phyloP scores from a whole-genome alignment of 495 filamentous ascomycete genomes.

The Achaetomiella virescens region DNA sequence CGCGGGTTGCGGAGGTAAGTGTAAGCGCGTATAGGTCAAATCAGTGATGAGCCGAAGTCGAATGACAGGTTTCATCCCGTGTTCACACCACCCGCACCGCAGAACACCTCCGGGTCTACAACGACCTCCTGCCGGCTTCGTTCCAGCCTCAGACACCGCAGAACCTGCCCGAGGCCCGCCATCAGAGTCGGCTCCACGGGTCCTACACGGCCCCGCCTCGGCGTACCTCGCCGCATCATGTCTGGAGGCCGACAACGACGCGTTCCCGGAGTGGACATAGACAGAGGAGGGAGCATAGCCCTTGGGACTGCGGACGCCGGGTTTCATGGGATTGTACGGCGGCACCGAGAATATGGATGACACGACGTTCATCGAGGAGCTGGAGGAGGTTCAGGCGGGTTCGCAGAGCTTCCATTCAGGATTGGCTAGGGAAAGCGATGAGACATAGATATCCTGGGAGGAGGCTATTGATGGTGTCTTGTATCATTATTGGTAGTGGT shows the following conservation, averaged over 20 bases:
- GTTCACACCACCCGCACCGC: background rate
- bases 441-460: too few species aligned
- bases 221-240: conserved; percentile 14
- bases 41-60: too few species aligned
- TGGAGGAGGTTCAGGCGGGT: conserved; percentile 19
- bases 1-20: background rate
- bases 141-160: conserved; percentile 52
- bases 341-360: conserved; percentile 44
- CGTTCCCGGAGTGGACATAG: conserved; percentile 9
- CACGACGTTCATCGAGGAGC: conserved; percentile 29
- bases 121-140: conserved; percentile 44
- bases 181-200: conserved; percentile 41
- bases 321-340: conserved; percentile 40
- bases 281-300: conserved; percentile 23
- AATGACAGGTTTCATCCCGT: background rate
- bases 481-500: too few species aligned
- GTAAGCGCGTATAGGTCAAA: background rate
- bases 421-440: too few species aligned
- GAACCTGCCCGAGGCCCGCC: conserved; percentile 46
- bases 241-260: conserved; percentile 13
- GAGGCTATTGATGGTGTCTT: too few species aligned
- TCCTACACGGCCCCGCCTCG: conserved; percentile 41
- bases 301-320: conserved; percentile 32
- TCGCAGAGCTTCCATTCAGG: background rate
- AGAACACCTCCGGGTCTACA: conserved; percentile 35